A percentile compares a stretch with the other conserved stretches of the same genome.
Conservation (phyloP, 2,329 filamentous ascomycete species). For the Microcyclospora pomicola region DNA sequence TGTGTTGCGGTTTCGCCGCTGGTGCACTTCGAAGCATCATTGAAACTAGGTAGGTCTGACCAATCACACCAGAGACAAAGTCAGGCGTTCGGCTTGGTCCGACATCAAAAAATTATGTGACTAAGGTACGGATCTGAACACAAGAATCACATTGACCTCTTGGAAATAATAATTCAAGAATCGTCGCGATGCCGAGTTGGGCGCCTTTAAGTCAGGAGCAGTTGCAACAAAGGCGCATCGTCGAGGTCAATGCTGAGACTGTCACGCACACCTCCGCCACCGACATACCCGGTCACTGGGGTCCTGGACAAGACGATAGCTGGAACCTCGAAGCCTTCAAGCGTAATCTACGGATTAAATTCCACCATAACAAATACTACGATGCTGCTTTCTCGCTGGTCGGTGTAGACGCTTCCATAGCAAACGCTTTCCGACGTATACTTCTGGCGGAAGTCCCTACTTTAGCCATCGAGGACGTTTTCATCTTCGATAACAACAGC, state of each 20-base stretch:
- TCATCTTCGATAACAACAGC: slow-evolving; percentile 89
- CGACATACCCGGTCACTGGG: slow-evolving; percentile 80
- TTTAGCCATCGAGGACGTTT: slow-evolving; percentile 86
- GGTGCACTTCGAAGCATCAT: slow-evolving; percentile 3
- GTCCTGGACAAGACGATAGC: slow-evolving; percentile 66
- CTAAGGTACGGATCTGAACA: no score
- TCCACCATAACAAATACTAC: slow-evolving; percentile 67
- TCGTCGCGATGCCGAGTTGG: slow-evolving; percentile 16
- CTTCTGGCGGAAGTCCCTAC: slow-evolving; percentile 89
- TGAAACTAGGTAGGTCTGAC: slow-evolving; percentile 8
- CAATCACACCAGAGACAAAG: slow-evolving; percentile 30
- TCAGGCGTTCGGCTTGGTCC: neutral
- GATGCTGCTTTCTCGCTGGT: slow-evolving; percentile 82
- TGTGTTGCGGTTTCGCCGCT: slow-evolving; percentile 7
- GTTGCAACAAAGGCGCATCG: slow-evolving; percentile 57
- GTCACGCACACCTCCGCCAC: slow-evolving; percentile 79
- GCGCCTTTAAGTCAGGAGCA: slow-evolving; percentile 33
- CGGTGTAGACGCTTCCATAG: slow-evolving; percentile 80
- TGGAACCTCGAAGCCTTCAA: slow-evolving; percentile 66
- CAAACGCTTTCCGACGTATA: slow-evolving; percentile 95
- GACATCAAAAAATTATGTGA: no score
- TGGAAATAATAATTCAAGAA: no score
- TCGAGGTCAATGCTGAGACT: slow-evolving; percentile 79
- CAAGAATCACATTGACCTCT: no score
- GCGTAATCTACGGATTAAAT: slow-evolving; percentile 58